Base-by-base conservation (phyloP, 1,284 basidiomycete genomes). In the Ceratobasidium sp. region DNA sequence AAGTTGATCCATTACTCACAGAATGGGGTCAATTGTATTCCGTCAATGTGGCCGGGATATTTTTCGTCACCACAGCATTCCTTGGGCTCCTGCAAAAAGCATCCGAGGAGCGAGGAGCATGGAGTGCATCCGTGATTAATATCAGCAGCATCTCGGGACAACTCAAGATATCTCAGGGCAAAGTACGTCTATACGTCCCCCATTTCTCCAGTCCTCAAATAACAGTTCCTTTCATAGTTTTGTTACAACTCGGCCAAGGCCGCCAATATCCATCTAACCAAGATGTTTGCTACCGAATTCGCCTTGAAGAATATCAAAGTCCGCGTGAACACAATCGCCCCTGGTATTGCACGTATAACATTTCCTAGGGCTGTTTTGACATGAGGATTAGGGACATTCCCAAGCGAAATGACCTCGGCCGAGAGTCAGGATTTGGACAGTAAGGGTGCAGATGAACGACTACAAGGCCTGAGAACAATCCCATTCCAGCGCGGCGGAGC, bases 221-320 rank as follows among this genome's bases (percentile, higher is more conserved):
- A 8, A 34, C 34, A 59, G 16, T 59, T 21, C 16, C 30, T 4
- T 21, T 3, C 12, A 14, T 67, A 93, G 91, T 92, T 93, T 77
- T 86, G 85, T 34, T 92, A 93, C 79, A 92, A 92, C 79, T 89
- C 88, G 75, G 82, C 89, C 16, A 94, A 94, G 79, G 90, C 89
- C 0, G 92, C 91, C 0, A 86, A 86, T 2, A 85, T 88, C 9
- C 91, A 92, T 76, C 81, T 94, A 16, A 90, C 89, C 5, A 88
- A 84, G 79, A 85, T 92, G 85, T 79, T 94, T 62, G 82, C 91
- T 0, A 92, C 90, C 1, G 92, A 93, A 77, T 84, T 92, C 71
- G 87, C 88, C 1, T 80, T 92, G 69, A 88, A 88, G 76, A 83
- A 84, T 26, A 84, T 92, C n/a, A 85, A 87, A 6, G 59, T 61